These are phyloP conservation scores for Arthrocladium fulminans DNA, from an alignment of 2,329 filamentous ascomycete genomes.

Conservation along the genomic window DNA sequence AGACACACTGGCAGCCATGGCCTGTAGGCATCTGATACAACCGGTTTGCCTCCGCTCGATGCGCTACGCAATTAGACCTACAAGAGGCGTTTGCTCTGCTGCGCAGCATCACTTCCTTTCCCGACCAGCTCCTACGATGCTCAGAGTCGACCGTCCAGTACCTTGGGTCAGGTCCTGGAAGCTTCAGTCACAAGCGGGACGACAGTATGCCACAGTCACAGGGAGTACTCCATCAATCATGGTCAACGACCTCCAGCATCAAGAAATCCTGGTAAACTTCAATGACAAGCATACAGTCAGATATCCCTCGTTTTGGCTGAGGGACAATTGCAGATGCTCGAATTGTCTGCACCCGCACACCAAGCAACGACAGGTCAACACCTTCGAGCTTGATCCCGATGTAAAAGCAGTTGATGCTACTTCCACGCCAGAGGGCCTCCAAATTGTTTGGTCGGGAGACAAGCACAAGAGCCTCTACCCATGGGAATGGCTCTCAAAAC, in stretches of 20 bases:
- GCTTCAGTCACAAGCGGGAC: too few species aligned
- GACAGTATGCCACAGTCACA: not conserved
- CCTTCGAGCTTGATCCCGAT: slow-evolving; percentile 49
- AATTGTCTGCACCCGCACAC: slow-evolving; percentile 62
- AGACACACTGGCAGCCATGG: too few species aligned
- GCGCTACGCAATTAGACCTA: too few species aligned
- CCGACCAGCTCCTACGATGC: too few species aligned
- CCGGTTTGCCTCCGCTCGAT: too few species aligned
- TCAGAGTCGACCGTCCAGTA: not conserved
- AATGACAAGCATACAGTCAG: slow-evolving; percentile 16
- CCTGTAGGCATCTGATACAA: too few species aligned
- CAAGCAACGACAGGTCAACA: slow-evolving; percentile 59
- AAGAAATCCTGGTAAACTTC: slow-evolving; percentile 22
- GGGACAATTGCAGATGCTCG: slow-evolving; percentile 64
- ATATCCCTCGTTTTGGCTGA: slow-evolving; percentile 29
- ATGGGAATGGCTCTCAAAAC: slow-evolving; percentile 52
- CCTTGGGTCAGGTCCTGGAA: not conserved
- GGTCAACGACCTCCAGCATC: slow-evolving; percentile 22
- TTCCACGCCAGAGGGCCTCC: slow-evolving; percentile 13
- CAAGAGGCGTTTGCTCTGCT: too few species aligned
- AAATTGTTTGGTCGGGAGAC: slow-evolving; percentile 16
- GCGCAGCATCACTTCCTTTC: too few species aligned
- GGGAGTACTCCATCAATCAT: slow-evolving; percentile 9
- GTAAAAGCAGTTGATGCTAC: slow-evolving; percentile 7
- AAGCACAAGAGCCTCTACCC: slow-evolving; percentile 47